These are phyloP conservation scores for Trametes cubensis DNA, from an alignment of 768 basidiomycete genomes.

Conservation along the genomic window DNA sequence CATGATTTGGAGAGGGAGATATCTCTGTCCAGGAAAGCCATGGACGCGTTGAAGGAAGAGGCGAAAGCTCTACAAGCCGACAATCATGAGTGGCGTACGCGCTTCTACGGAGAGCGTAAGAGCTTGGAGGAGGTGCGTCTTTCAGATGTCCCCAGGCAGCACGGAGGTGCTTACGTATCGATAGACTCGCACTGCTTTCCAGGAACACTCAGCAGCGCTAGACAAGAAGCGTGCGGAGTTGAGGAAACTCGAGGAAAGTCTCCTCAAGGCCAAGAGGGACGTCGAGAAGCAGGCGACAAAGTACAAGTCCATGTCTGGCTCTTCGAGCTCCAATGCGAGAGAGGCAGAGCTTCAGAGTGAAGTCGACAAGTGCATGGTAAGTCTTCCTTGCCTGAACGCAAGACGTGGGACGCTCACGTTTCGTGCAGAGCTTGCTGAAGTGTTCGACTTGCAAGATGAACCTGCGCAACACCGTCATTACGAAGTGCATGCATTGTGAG, in stretches of 20 bases:
- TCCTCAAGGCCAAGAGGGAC: constrained; percentile 51
- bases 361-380: constrained; percentile 62
- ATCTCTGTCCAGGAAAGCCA: constrained; percentile 35
- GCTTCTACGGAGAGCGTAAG: constrained; percentile 42
- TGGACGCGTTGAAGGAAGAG: constrained; percentile 33
- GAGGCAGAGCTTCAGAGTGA: constrained; percentile 49
- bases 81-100: constrained; percentile 36
- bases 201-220: constrained; percentile 40
- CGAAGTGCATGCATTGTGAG: constrained; percentile 92
- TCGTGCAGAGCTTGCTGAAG: constrained; percentile 70
- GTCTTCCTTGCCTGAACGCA: not conserved
- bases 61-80: constrained; percentile 38
- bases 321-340: constrained; percentile 29
- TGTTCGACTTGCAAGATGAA: constrained; percentile 85
- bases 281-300: constrained; percentile 51
- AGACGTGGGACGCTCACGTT: not conserved
- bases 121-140: constrained; percentile 43
- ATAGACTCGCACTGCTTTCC: constrained; percentile 14
- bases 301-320: constrained; percentile 42
- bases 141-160: not conserved
- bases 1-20: constrained; percentile 50
- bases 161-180: not conserved
- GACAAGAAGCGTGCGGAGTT: constrained; percentile 41
- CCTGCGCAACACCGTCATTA: constrained; percentile 79
- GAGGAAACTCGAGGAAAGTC: constrained; percentile 50